Evolutionary conservation across 2,329 filamentous ascomycete genomes (phyloP), one percentile per base, ranked within the genome.

Genomic region (Blastomyces silverae): DNA sequence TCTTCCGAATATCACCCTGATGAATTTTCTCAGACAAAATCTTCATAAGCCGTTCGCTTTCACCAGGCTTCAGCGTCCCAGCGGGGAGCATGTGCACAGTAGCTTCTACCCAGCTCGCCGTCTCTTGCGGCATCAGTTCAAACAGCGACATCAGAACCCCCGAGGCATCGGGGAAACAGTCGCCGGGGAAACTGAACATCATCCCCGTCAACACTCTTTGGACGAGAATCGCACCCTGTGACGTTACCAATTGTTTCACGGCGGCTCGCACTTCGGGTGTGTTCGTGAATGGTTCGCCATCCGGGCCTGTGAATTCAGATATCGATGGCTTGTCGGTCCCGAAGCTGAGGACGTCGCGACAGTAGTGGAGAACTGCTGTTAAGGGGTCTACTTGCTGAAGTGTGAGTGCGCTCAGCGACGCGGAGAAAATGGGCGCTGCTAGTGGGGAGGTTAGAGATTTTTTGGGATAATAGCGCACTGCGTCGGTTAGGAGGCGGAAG

Each of bases 171-270:
- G 92, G 88, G 73, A 97, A 96, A 78, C 92, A 97, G 76, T 97
- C 94, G 55, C 90, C 86, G 0, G 94, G 95, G 79, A 99, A 99
- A 0, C 89, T 95, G 75, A 97, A 97, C 93, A 99, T 97, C 92
- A 99, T 96, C 66, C 94, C 94, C 0, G 92, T 94, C 80, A 99
- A 83, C 65, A 96, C 88, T 68, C 92, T 89, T 77, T 96, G 93
- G 8, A 94, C 88, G 37, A 99, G 82, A 64, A 86, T 80, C 72
- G 91, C 88, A 48, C 94, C 92, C 68, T 92, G 87, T 0, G 82
- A 79, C 1, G 83, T 69, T 31, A 96, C 79, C 62, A 97, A 83
- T 66, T 85, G 83, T 75, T 89, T 90, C 65, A 97, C 89, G 8
- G 88, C 84, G 44, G 82, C 81, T 69, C 87, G 88, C 31, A 96